Base-by-base conservation (phyloP, 169 alveolate species). In the Cyclospora cayetanensis region DNA sequence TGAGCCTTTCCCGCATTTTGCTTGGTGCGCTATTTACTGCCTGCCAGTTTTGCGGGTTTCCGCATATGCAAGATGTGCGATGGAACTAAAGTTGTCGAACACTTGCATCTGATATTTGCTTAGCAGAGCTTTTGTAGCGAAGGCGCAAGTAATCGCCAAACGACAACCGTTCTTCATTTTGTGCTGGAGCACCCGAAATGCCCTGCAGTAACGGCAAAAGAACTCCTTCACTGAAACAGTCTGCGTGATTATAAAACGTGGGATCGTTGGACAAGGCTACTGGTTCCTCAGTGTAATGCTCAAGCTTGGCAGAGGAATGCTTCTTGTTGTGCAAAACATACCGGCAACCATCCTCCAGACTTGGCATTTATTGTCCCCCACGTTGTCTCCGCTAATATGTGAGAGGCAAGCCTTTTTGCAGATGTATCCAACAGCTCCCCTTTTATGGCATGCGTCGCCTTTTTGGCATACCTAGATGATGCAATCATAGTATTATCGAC, bases 331-430 rank as follows among this genome's bases (percentile, higher is more conserved):
- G 42, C 11, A 65, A 1, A 5, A 52, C 90, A 46, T 72, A 89
- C 93, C 11, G 93, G 90, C 3, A 76, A 3, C 93, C 93, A 89
- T 43, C 39, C 63, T 18, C 93, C 90, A 15, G 89, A 37, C 31
- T 27, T 41, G 18, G 93, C 50, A 20, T 89, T 82, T 43, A 76
- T 55, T 22, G 93, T 89, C 15, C 93, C 93, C 93, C 89, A 89
- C 83, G 85, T 89, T 20, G 85, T 27, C 65, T 89, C 93, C 11
- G 93, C 93, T 35, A 89, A 52, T 2, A 89, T n/a, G 31, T 89
- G 88, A 1, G 93, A 89, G 25, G 83, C 90, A 27, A 53, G 76
- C 11, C 72, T 46, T 39, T 39, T 12, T 34, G 65, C 90, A 18
- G 90, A 41, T 41, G 72, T 63, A 31, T 63, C 89, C 7, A 79